phyloP scores from a whole-genome alignment of 2,329 filamentous ascomycete genomes.

The Ophiostoma ips region DNA sequence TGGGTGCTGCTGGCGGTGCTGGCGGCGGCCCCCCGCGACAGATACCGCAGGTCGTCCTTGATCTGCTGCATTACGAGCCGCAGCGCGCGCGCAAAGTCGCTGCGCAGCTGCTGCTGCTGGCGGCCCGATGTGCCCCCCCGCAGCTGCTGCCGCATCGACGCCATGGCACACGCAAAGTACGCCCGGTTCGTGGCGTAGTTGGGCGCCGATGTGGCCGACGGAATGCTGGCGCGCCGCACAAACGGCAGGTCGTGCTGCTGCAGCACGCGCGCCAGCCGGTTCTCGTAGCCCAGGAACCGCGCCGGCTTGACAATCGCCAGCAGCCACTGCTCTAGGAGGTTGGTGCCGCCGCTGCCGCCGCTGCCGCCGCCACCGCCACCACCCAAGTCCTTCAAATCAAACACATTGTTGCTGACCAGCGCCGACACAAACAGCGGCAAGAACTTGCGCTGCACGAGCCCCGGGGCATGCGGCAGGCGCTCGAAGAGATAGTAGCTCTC shows the following conservation, averaged over 20 bases:
- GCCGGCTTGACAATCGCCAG: constrained; percentile 36
- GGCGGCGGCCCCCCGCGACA: constrained; percentile 16
- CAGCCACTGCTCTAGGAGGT: constrained; percentile 38
- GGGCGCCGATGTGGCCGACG: constrained; percentile 22
- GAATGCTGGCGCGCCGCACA: constrained; percentile 26
- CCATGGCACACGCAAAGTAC: constrained; percentile 35
- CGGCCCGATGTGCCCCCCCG: constrained; percentile 20
- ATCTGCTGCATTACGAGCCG: constrained; percentile 39
- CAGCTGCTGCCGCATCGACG: constrained; percentile 35
- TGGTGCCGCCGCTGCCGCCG: constrained; percentile 17
- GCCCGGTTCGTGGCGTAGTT: constrained; percentile 34
- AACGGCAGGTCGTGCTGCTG: constrained; percentile 28
- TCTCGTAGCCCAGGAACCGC: constrained; percentile 32
- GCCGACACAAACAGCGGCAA: constrained; percentile 37
- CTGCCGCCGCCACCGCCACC: constrained; percentile 3
- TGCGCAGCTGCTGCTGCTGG: constrained; percentile 23
- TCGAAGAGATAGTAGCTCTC: constrained; percentile 36
- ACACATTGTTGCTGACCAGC: constrained; percentile 32
- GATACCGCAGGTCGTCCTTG: constrained; percentile 31
- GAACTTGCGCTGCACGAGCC: constrained; percentile 28
- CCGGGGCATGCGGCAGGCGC: constrained; percentile 25
- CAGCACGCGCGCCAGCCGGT: constrained; percentile 33
- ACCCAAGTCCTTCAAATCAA: constrained; percentile 32
- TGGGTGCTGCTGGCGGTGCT: constrained; percentile 25
- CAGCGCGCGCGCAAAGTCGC: constrained; percentile 30